phyloP scores from a whole-genome alignment of 2,329 filamentous ascomycete genomes.

The Cordyceps cateniannulata region DNA sequence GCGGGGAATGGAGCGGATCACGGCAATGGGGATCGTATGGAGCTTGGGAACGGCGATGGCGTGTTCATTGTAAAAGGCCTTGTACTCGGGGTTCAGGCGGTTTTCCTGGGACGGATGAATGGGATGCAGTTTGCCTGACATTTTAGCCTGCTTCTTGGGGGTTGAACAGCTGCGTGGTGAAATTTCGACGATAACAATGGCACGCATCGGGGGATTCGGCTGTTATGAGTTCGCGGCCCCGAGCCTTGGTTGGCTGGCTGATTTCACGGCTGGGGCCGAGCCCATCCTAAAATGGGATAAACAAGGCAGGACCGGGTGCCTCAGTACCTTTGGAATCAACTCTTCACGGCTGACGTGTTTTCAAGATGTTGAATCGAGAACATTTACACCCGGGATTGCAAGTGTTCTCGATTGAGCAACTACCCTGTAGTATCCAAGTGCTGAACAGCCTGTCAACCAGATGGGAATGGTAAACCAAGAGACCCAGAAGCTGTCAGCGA shows the following conservation, averaged over 20 bases:
- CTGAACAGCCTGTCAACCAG: no score
- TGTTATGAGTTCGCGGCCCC: background rate
- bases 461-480: background rate
- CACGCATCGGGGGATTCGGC: background rate
- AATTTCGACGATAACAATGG: no score
- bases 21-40: background rate
- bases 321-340: background rate
- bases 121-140: slow-evolving; percentile 24
- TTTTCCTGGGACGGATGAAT: slow-evolving; percentile 14
- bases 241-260: background rate
- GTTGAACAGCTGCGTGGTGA: background rate
- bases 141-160: background rate
- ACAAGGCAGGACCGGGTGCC: background rate
- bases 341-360: background rate
- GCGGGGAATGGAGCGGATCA: background rate
- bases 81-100: background rate
- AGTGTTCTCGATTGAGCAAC: no score
- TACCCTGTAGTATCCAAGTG: no score
- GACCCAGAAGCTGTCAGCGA: background rate
- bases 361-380: background rate
- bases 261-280: background rate
- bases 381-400: background rate
- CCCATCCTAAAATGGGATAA: background rate
- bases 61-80: background rate
- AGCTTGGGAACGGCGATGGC: background rate